Base-by-base conservation (phyloP, 257 asterid genomes). In the Paulownia fortunei region DNA sequence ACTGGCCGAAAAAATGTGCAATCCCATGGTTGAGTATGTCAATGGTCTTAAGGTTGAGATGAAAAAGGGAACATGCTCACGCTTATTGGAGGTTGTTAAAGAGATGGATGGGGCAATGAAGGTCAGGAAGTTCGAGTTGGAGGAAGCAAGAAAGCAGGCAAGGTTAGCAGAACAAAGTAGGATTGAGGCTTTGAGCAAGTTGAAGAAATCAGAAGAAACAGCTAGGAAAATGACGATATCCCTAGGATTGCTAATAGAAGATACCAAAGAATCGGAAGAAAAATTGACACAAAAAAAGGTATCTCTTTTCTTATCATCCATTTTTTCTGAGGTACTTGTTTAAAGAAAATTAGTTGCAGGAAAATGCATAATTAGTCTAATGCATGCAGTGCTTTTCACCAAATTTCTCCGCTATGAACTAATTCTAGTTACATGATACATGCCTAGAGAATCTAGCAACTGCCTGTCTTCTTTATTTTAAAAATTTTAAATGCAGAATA, bases 1-100 rank as follows among this genome's bases (percentile, higher is more conserved):
- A 54, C 83, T 92, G 67, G 89, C 91, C 67, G 82, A 74, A 32
- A 86, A 85, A 61, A 89, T 92, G 95, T 89, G 95, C 79, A 76
- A 32, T 74, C 98, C 97, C 69, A 89, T 92, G 97, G 90, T 85
- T 37, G 82, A 89, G 59, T 89, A 89, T 80, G 94, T 84, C 30
- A 81, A 88, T 36, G 90, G 83, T 69, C 90, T 89, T 69, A 91
- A 88, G 71, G 75, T 58, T 37, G 97, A 92, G 71, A 70, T 92
- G 77, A 62, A 70, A 75, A 76, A 82, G 26, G 96, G 98, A 82
- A 72, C 88, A 19, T 84, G 88, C 79, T 81, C 87, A 8, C 80
- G 73, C 56, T 86, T 91, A 41, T 54, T 89, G 83, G 86, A 86
- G 77, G 73, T 86, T 42, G 80, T 92, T 62, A 88, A 85, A 80